These are phyloP conservation scores for Gossypium herbaceum DNA, from an alignment of 345 rosid genomes.

Conservation along the genomic window DNA sequence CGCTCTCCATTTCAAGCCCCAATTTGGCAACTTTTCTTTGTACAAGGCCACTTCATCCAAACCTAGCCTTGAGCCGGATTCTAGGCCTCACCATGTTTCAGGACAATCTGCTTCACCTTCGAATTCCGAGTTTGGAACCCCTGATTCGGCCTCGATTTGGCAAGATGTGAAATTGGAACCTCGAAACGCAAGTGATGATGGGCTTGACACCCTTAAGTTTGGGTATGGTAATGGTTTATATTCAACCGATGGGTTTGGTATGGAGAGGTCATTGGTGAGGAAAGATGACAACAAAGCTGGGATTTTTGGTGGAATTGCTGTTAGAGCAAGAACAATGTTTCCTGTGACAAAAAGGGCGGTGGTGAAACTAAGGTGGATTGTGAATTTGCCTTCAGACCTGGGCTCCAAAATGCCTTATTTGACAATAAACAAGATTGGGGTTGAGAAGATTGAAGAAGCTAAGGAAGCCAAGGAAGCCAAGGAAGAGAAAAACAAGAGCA, in stretches of 20 bases:
- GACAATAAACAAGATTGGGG: slow-evolving; percentile 49
- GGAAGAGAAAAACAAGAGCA: slow-evolving; percentile 21
- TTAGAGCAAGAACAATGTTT: slow-evolving; percentile 45
- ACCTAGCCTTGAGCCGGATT: slow-evolving; percentile 20
- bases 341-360: slow-evolving; percentile 39
- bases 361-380: slow-evolving; percentile 48
- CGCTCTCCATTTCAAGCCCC: slow-evolving; percentile 64
- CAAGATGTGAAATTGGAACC: slow-evolving; percentile 60
- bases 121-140: slow-evolving; percentile 21
- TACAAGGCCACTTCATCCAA: slow-evolving; percentile 35
- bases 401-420: slow-evolving; percentile 46
- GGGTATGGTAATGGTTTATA: slow-evolving; percentile 11
- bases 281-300: slow-evolving; percentile 25
- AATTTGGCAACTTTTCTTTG: slow-evolving; percentile 49
- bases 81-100: slow-evolving; percentile 14
- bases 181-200: slow-evolving; percentile 20
- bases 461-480: slow-evolving; percentile 33
- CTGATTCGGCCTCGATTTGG: slow-evolving; percentile 37
- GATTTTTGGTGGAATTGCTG: slow-evolving; percentile 29
- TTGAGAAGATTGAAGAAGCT: slow-evolving; percentile 42
- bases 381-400: slow-evolving; percentile 32
- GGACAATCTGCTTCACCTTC: slow-evolving; percentile 25
- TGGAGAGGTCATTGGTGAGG: slow-evolving; percentile 26
- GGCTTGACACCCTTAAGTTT: slow-evolving; percentile 14
- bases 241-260: slow-evolving; percentile 13